phyloP scores from a whole-genome alignment of 1,284 basidiomycete species.

The Meripilus lineatus region DNA sequence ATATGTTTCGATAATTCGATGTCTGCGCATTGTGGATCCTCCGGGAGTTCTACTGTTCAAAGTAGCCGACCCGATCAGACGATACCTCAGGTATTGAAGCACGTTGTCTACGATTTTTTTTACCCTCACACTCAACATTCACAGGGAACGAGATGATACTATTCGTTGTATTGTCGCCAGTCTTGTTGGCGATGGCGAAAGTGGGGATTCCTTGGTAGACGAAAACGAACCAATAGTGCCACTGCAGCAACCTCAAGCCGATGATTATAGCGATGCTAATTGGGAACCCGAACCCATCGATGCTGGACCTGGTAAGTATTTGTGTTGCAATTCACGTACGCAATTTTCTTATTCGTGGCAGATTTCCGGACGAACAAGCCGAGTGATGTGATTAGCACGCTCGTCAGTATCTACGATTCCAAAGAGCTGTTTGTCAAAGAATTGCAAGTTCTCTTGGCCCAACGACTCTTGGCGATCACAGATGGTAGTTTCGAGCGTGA shows the following conservation, averaged over 20 bases:
- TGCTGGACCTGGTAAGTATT: constrained; percentile 74
- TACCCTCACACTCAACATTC: too few relatives aligned
- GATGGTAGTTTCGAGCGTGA: constrained; percentile 83
- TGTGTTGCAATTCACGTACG: too few relatives aligned
- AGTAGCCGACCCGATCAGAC: constrained; percentile 85
- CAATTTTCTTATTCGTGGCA: too few relatives aligned
- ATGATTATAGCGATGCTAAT: constrained; percentile 82
- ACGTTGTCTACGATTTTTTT: neutral
- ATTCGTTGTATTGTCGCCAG: constrained; percentile 91
- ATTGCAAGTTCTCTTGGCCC: constrained; percentile 83
- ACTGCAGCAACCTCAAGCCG: constrained; percentile 66
- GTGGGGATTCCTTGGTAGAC: constrained; percentile 73
- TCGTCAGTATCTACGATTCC: constrained; percentile 94
- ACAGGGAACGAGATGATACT: constrained; percentile 81
- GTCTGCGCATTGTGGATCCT: constrained; percentile 87
- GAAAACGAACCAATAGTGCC: constrained; percentile 77
- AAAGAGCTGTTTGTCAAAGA: constrained; percentile 94
- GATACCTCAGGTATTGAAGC: constrained; percentile 66
- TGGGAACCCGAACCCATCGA: constrained; percentile 96
- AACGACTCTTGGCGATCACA: constrained; percentile 72
- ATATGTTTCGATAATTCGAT: constrained; percentile 95
- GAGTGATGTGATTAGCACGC: constrained; percentile 88
- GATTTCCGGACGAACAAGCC: constrained; percentile 87
- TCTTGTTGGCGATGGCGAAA: constrained; percentile 82
- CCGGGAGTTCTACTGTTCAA: constrained; percentile 89